These are phyloP conservation scores for Xylaria scruposa DNA, from an alignment of 495 filamentous ascomycete genomes.

Conservation along the genomic window DNA sequence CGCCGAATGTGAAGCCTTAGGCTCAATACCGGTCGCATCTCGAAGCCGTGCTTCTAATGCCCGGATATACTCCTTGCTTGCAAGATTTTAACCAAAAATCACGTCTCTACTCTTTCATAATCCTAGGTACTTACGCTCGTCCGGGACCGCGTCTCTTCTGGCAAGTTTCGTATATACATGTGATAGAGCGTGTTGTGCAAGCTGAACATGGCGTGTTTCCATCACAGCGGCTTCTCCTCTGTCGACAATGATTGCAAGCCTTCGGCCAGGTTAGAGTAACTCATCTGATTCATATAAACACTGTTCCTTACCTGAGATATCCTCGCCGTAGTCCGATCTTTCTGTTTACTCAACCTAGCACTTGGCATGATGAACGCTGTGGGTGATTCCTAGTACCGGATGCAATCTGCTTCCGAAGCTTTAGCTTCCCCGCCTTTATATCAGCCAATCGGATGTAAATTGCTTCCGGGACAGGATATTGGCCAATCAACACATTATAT, in stretches of 20 bases:
- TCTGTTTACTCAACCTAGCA: neutral
- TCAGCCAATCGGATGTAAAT: constrained; percentile 12
- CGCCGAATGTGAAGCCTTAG: neutral
- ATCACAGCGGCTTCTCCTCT: constrained; percentile 12
- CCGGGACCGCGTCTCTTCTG: constrained; percentile 22
- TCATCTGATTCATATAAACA: neutral
- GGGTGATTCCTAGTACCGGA: neutral
- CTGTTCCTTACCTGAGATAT: neutral
- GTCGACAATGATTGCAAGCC: constrained; percentile 21
- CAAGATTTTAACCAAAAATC: neutral
- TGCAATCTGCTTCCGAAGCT: neutral
- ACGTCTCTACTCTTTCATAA: neutral
- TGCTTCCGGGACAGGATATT: constrained; percentile 2
- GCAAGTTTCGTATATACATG: constrained; percentile 13
- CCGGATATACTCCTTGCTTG: constrained; percentile 20
- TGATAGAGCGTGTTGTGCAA: constrained; percentile 4
- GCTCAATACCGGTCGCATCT: neutral
- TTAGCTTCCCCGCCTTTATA: neutral
- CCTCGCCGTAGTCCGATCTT: neutral
- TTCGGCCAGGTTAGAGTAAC: constrained; percentile 5
- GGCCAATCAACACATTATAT: constrained; percentile 1
- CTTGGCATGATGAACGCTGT: neutral
- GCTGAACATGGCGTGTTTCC: constrained; percentile 18
- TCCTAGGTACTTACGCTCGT: neutral
- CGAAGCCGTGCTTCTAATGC: constrained; percentile 17